A percentile compares a stretch with the other conserved stretches of the same genome.
Evolutionary conservation across 768 basidiomycete species (phyloP).

Genomic region (Tremella yokohamensis): DNA sequence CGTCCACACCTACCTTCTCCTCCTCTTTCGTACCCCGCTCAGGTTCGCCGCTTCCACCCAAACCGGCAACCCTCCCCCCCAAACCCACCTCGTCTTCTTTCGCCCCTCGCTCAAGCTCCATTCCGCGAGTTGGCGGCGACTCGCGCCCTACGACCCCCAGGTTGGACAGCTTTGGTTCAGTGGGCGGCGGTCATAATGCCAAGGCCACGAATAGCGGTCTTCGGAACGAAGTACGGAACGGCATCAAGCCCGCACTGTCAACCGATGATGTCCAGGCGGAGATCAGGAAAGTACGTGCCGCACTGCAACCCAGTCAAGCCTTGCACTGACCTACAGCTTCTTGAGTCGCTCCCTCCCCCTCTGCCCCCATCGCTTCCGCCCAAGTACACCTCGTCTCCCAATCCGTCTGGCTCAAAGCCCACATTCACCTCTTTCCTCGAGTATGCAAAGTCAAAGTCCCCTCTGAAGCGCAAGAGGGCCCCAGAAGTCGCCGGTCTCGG

Average conservation of each 20-base stretch:
- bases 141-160: background rate
- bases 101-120: background rate
- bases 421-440: background rate
- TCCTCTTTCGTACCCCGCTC: slow-evolving; percentile 2
- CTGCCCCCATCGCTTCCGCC: background rate
- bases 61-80: background rate
- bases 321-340: background rate
- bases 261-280: background rate
- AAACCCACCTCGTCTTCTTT: slow-evolving; percentile 2
- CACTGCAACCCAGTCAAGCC: background rate
- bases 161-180: background rate
- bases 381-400: background rate
- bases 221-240: background rate
- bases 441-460: background rate
- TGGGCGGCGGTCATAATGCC: background rate
- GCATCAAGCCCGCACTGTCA: background rate
- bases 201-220: background rate
- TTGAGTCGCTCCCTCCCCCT: background rate
- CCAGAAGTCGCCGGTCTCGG: slow-evolving; percentile 1
- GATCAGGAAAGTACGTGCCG: slow-evolving; percentile 1
- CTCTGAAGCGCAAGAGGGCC: background rate
- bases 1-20: background rate
- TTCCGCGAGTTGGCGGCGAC: background rate
- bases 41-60: background rate
- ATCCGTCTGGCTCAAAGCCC: background rate